phyloP scores from a whole-genome alignment of 768 basidiomycete species.

The Terana coerulea region DNA sequence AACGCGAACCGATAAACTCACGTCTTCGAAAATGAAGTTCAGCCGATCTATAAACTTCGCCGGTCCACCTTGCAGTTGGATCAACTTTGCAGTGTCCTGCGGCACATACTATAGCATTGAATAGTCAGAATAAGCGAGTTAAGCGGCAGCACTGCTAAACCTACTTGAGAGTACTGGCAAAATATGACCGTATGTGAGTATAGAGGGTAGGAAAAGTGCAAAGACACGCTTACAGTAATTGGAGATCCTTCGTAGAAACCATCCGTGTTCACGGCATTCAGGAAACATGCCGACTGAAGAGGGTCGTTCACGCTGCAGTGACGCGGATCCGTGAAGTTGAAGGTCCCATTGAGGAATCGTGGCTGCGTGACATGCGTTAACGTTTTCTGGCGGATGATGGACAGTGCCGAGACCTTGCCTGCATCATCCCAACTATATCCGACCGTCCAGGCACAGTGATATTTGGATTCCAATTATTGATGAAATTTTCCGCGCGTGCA shows the following conservation, averaged over 20 bases:
- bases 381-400: no score
- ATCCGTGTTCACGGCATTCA: slow-evolving; percentile 51
- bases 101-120: slow-evolving; percentile 46
- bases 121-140: not conserved
- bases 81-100: slow-evolving; percentile 60
- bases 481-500: slow-evolving; percentile 50
- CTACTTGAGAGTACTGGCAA: slow-evolving; percentile 53
- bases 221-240: slow-evolving; percentile 49
- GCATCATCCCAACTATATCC: slow-evolving; percentile 54
- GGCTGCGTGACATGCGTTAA: slow-evolving; percentile 33
- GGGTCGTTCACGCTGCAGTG: slow-evolving; percentile 67
- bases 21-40: slow-evolving; percentile 39
- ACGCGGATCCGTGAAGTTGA: slow-evolving; percentile 62
- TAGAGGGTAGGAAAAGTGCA: not conserved
- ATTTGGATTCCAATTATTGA: slow-evolving; percentile 58
- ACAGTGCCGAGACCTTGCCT: no score
- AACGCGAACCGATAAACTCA: not conserved
- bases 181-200: not conserved
- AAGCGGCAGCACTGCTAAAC: slow-evolving; percentile 12
- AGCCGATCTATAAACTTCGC: slow-evolving; percentile 51
- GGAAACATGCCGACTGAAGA: slow-evolving; percentile 51
- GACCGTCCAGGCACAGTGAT: slow-evolving; percentile 44
- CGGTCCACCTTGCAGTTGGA: slow-evolving; percentile 56
- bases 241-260: slow-evolving; percentile 68
- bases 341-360: slow-evolving; percentile 51